Conservation (phyloP, 2,329 filamentous ascomycete species). For the Colletotrichum lupini region DNA sequence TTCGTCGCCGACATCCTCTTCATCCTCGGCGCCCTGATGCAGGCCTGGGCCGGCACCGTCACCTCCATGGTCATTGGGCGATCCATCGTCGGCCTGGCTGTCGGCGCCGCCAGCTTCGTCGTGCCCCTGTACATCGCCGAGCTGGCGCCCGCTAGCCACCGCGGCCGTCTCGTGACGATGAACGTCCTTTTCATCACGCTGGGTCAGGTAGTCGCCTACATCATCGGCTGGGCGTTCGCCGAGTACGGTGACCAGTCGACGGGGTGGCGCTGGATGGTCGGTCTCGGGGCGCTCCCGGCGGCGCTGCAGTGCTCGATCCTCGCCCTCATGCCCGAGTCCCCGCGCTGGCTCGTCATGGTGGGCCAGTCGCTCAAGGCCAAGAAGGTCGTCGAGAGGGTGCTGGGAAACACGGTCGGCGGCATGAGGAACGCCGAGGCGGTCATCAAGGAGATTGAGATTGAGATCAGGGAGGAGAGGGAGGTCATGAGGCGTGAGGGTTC, state of each 20-base stretch:
- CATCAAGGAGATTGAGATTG: constrained; percentile 76
- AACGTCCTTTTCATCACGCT: constrained; percentile 86
- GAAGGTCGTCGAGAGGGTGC: constrained; percentile 72
- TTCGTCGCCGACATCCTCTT: constrained; percentile 75
- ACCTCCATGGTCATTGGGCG: constrained; percentile 74
- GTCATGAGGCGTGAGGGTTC: constrained; percentile 59
- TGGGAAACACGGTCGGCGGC: constrained; percentile 61
- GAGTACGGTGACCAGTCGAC: constrained; percentile 60
- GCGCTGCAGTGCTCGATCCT: constrained; percentile 76
- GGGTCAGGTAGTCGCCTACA: constrained; percentile 89
- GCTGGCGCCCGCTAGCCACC: constrained; percentile 78
- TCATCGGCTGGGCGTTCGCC: constrained; percentile 82
- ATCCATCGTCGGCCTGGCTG: constrained; percentile 76
- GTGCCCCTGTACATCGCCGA: constrained; percentile 91
- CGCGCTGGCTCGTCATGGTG: constrained; percentile 83
- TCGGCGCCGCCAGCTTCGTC: constrained; percentile 83
- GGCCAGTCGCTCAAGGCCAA: constrained; percentile 72
- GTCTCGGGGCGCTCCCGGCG: constrained; percentile 83
- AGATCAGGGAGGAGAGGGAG: constrained; percentile 76
- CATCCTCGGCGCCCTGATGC: constrained; percentile 72
- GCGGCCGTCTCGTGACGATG: constrained; percentile 85
- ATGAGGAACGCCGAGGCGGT: constrained; percentile 66
- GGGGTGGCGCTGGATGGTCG: constrained; percentile 94
- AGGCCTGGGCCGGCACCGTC: constrained; percentile 70
- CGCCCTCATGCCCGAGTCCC: constrained; percentile 84